Evolutionary conservation across 2,329 filamentous ascomycete species (phyloP), one percentile per base, ranked within the genome.

Genomic region (Ophiocordyceps camponoti-leonardi): DNA sequence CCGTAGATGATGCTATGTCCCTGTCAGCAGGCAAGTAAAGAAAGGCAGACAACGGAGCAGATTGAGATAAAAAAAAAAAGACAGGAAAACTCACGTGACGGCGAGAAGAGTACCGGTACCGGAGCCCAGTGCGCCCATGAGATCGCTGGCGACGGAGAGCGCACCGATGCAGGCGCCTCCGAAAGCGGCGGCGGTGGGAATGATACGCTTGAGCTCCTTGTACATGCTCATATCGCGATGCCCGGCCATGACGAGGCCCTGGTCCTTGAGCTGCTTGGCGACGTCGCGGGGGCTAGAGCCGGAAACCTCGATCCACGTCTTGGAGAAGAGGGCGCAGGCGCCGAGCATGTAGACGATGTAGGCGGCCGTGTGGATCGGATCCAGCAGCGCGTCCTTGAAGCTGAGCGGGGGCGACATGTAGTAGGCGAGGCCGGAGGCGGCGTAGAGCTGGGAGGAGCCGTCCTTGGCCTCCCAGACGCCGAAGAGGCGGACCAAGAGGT

Each of bases 141-240:
- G 81, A 67, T 98, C 92, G 64, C 86, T 94, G 59, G 84, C 81
- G 59, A 98, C 90, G 45, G 90, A 96, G 52, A 98, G 80, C 55
- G 85, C 90, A 72, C 92, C 92, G 72, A 98, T 98, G 74, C 90
- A 96, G 54, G 92, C 92, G 75, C 92, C 92, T 67, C 93, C 92
- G 55, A 98, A 98, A 58, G 93, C 92, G 53, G 92, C 92, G 50
- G 92, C 93, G 49, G 92, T 96, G 52, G 92, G 93, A 53, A 98
- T 98, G 58, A 98, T 92, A 60, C 92, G 84, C 84, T 98, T 98
- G 53, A 98, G 79, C 71, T 98, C 92, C 76, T 94, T 94, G 80
- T 98, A 98, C 92, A 98, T 98, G 74, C 85, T 93, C 77, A 96
- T 90, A 67, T 98, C 93, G 71, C 92, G 86, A 75, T 98, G 92